phyloP scores from a whole-genome alignment of 2,329 filamentous ascomycete genomes.

The Thielaviopsis euricoi region DNA sequence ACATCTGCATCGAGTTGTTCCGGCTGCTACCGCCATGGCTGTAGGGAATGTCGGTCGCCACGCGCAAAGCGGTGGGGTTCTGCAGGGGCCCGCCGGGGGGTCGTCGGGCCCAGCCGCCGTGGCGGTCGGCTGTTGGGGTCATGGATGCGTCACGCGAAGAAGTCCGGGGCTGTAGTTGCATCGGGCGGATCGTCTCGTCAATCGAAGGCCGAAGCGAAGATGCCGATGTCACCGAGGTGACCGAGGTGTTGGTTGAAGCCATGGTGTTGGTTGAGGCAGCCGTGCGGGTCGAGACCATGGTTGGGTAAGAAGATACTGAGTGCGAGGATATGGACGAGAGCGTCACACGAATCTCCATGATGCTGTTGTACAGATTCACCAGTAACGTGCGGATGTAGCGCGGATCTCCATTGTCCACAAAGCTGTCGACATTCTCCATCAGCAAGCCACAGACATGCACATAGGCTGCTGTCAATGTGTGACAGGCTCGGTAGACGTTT shows the following conservation, averaged over 20 bases:
- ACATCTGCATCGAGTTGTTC: slow-evolving; percentile 29
- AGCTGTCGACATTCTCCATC: slow-evolving; percentile 43
- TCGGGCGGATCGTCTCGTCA: slow-evolving; percentile 32
- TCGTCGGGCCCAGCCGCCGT: slow-evolving; percentile 21
- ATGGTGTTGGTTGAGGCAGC: neutral
- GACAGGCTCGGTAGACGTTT: slow-evolving; percentile 44
- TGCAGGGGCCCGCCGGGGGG: slow-evolving; percentile 25
- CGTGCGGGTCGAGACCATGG: slow-evolving; percentile 1
- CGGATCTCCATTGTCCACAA: slow-evolving; percentile 48
- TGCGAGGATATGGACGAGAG: slow-evolving; percentile 20
- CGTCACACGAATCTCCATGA: slow-evolving; percentile 48
- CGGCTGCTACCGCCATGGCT: slow-evolving; percentile 30
- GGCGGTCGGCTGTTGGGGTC: slow-evolving; percentile 35
- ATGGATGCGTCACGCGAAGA: slow-evolving; percentile 32
- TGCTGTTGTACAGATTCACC: slow-evolving; percentile 48
- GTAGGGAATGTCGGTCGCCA: slow-evolving; percentile 37
- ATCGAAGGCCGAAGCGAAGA: slow-evolving; percentile 12
- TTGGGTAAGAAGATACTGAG: neutral
- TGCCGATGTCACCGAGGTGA: slow-evolving; percentile 4
- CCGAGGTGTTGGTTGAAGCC: neutral
- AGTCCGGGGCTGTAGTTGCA: neutral
- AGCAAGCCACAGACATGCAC: slow-evolving; percentile 47
- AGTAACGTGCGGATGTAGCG: slow-evolving; percentile 50
- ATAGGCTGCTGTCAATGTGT: slow-evolving; percentile 47
- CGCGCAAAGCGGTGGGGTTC: slow-evolving; percentile 36